These are phyloP conservation scores for Myxozyma mucilagina DNA, from an alignment of 805 yeast genomes.

Conservation along the genomic window DNA sequence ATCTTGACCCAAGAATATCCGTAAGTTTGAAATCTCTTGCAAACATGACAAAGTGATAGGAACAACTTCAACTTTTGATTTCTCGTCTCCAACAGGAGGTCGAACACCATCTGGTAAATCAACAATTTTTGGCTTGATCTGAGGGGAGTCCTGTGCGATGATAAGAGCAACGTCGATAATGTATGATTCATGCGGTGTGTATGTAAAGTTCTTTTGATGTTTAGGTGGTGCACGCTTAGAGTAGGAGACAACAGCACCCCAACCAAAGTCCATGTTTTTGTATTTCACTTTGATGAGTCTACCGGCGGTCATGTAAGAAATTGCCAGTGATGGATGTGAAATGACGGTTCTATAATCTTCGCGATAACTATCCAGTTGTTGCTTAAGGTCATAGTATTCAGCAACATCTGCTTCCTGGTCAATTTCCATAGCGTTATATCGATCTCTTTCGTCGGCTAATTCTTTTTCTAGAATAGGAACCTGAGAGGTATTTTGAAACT, in stretches of 20 bases:
- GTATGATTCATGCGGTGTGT: constrained; percentile 84
- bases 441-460: constrained; percentile 53
- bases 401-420: constrained; percentile 74
- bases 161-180: constrained; percentile 82
- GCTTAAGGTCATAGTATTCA: constrained; percentile 79
- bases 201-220: constrained; percentile 31
- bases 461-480: constrained; percentile 81
- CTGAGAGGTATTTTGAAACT: constrained; percentile 88
- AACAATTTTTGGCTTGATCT: constrained; percentile 53
- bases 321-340: constrained; percentile 85
- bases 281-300: constrained; percentile 55
- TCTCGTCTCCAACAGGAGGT: constrained; percentile 73
- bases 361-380: constrained; percentile 68
- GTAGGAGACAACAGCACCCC: constrained; percentile 87
- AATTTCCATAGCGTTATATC: constrained; percentile 53
- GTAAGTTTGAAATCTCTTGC: constrained; percentile 70
- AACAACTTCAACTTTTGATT: constrained; percentile 69
- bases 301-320: constrained; percentile 86
- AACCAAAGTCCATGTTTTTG: constrained; percentile 69
- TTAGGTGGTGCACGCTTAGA: constrained; percentile 57
- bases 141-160: constrained; percentile 74
- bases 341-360: constrained; percentile 77
- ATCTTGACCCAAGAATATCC: constrained; percentile 77
- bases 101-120: constrained; percentile 83
- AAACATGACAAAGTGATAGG: constrained; percentile 84